Evolutionary conservation across 768 basidiomycete genomes (phyloP), one percentile per base, ranked within the genome.

Genomic region (Leccinum arenicola): DNA sequence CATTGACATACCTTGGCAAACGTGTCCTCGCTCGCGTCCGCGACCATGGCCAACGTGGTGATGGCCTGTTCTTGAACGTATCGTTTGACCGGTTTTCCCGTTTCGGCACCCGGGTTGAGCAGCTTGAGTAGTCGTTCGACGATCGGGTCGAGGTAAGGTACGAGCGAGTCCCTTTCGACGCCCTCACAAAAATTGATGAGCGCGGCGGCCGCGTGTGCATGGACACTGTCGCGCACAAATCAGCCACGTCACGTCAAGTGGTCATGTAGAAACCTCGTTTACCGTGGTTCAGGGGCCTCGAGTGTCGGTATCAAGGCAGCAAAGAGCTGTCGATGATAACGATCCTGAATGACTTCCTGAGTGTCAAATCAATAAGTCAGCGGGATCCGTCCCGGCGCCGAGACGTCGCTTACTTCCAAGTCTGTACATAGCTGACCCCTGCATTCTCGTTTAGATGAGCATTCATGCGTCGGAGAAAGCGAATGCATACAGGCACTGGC

Each of bases 171-270:
- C 15, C 84, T 81, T 64, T 85, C 87, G 36, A 91, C 90, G 36
- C 91, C 90, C 69, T 94, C 89, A 71, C 92, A 95, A 75, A 94
- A 94, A 70, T 95, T 95, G 71, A 94, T 92, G 23, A 95, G 78
- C 0, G 92, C 92, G 0, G 93, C 88, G 0, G 92, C 91, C 2
- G 93, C 90, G 66, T 95, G 93, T 0, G 91, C 81, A 61, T 93
- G 92, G 0, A 95, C 91, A 25, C 93, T 93, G 64, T 35, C 56
- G 36, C 19, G 15, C 14, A 55, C 55, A 6, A 35, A 45, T 56
- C 9, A 61, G 58, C 27, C 27, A 29, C 45, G 51, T 55, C 62
- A 43, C 35, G 23, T 17, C 12, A 43, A 21, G 27, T 7, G 31
- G 17, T 17, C 4, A 17, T 9, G 15, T 47, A 47, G 4, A 33